Base-by-base conservation (phyloP, 495 filamentous ascomycete genomes). In the Lepraria neglecta region DNA sequence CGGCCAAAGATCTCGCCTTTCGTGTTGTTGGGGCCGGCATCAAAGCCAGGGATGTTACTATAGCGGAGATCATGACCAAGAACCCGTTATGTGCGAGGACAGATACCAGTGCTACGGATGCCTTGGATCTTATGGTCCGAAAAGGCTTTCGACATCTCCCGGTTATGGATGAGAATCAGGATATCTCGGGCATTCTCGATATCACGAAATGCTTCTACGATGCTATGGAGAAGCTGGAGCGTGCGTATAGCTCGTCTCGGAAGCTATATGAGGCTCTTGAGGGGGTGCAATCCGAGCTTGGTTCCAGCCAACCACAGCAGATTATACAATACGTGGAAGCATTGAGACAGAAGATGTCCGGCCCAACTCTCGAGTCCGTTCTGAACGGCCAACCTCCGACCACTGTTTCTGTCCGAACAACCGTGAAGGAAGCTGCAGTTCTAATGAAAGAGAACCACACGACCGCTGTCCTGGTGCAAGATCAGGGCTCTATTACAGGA, bases 141-240 rank as follows among this genome's bases (percentile, higher is more conserved):
- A 98, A 97, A 75, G 94, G 94, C 15, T 98, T 98, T 78, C 83
- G 94, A 68, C 94, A 98, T 82, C 74, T 98, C 64, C 94, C 94
- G 3, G 94, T 98, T 48, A 98, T 98, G 94, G 94, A 98, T 73
- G 94, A 98, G 79, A 96, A 97, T 74, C 92, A 97, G 71, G 91
- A 98, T 70, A 98, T 98, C 60, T 96, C 92, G 19, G 94, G 94
- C 76, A 91, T 98, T 64, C 80, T 98, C 50, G 94, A 98, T 78
- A 98, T 98, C 69, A 98, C 94, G 31, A 98, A 97, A 75, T 98
- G 94, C 76, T 98, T 98, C 76, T 98, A 98, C 73, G 94, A 98
- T 77, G 94, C 94, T 46, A 98, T 98, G 94, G 94, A 98, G 78
- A 98, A 98, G 76, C 74, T 98, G 61, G 94, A 98, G 74, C 85